phyloP scores from a whole-genome alignment of 2,329 filamentous ascomycete species.

The Alternaria brassicae region DNA sequence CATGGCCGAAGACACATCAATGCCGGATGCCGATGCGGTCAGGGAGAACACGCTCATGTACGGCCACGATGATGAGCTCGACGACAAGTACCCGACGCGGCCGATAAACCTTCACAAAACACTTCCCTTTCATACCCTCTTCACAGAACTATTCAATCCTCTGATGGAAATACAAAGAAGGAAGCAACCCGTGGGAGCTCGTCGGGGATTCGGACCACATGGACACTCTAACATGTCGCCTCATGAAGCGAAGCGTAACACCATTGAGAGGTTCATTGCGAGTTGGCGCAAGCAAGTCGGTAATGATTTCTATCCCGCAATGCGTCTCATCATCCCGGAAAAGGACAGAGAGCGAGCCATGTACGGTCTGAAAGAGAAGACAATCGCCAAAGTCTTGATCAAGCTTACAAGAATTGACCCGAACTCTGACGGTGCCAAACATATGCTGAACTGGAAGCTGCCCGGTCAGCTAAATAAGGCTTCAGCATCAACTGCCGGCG shows the following conservation, averaged over 20 bases:
- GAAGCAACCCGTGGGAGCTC: conserved; percentile 62
- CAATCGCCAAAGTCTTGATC: conserved; percentile 88
- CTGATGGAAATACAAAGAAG: conserved; percentile 78
- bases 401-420: conserved; percentile 91
- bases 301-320: conserved; percentile 88
- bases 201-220: conserved; percentile 67
- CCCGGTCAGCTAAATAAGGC: conserved; percentile 65
- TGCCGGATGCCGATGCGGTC: conserved; percentile 53
- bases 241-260: conserved; percentile 77
- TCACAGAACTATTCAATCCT: conserved; percentile 80
- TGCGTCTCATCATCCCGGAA: conserved; percentile 89
- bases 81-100: conserved; percentile 73
- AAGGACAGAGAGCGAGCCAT: conserved; percentile 91
- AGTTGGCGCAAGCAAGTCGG: conserved; percentile 90
- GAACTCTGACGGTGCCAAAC: conserved; percentile 86
- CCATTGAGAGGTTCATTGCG: conserved; percentile 85
- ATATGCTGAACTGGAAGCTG: conserved; percentile 88
- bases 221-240: conserved; percentile 68
- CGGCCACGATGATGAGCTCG: conserved; percentile 54
- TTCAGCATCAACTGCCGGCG: conserved; percentile 71
- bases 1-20: conserved; percentile 43
- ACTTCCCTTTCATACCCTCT: conserved; percentile 81
- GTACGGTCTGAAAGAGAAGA: conserved; percentile 93
- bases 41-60: conserved; percentile 60
- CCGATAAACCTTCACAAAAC: conserved; percentile 83